Evolutionary conservation across 1,139 yeast species (phyloP).

Genomic region (Candida dubliniensis): DNA sequence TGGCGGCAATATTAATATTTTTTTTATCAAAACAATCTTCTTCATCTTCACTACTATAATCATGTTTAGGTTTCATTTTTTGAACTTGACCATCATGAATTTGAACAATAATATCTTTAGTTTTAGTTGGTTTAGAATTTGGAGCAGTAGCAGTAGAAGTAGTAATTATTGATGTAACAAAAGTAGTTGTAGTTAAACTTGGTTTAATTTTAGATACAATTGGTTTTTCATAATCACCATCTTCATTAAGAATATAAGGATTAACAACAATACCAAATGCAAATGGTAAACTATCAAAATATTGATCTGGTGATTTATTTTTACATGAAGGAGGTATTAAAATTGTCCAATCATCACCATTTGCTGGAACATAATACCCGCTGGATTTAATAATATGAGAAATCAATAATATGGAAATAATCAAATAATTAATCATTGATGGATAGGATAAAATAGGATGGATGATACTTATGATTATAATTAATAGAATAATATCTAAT

Average conservation of each 20-base stretch:
- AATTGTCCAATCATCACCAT: slow-evolving; percentile 37
- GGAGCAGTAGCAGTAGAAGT: slow-evolving; percentile 3
- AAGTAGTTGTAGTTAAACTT: slow-evolving; percentile 21
- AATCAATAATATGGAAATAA: not conserved
- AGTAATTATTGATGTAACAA: slow-evolving; percentile 21
- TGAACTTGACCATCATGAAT: slow-evolving; percentile 36
- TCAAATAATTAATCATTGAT: not conserved
- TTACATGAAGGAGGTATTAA: slow-evolving; percentile 28
- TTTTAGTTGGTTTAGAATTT: slow-evolving; percentile 27
- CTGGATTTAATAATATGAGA: slow-evolving; percentile 1
- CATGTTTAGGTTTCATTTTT: slow-evolving; percentile 8
- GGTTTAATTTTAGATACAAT: slow-evolving; percentile 16
- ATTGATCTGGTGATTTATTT: slow-evolving; percentile 18
- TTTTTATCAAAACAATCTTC: not conserved
- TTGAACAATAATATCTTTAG: slow-evolving; percentile 26
- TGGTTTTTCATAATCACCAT: slow-evolving; percentile 19
- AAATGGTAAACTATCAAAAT: slow-evolving; percentile 27
- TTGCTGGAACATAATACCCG: slow-evolving; percentile 29
- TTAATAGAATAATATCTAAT: too few relatives aligned
- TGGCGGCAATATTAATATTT: not conserved
- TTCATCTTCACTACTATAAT: slow-evolving; percentile 2
- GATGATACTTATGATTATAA: too few relatives aligned
- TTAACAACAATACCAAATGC: slow-evolving; percentile 38
- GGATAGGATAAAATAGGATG: too few relatives aligned
- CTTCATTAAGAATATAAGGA: slow-evolving; percentile 21